These are phyloP conservation scores for Aspergillus sp. DNA, from an alignment of 2,329 filamentous ascomycete genomes.

Conservation along the genomic window DNA sequence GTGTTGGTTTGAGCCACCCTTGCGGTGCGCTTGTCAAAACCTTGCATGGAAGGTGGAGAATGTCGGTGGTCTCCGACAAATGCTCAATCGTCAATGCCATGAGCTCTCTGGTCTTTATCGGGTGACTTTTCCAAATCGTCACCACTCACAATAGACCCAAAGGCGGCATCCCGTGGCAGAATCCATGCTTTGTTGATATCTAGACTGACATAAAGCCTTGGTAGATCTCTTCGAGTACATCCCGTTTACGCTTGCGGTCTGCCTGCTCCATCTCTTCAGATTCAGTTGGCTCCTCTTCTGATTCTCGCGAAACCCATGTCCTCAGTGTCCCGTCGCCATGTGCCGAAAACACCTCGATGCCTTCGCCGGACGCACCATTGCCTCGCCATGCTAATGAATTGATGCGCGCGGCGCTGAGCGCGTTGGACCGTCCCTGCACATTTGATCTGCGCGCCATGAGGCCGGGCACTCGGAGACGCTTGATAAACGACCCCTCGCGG, in stretches of 20 bases:
- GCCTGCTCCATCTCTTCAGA: conserved; percentile 52
- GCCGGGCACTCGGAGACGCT: conserved; percentile 67
- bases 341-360: conserved; percentile 73
- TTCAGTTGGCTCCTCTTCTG: conserved; percentile 47
- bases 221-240: conserved; percentile 78
- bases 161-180: conserved; percentile 1
- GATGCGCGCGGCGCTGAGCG: conserved; percentile 61
- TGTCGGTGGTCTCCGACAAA: conserved; percentile 1
- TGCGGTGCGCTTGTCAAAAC: not conserved
- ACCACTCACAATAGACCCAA: not conserved
- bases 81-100: not conserved
- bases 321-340: conserved; percentile 83
- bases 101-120: not conserved
- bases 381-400: conserved; percentile 77
- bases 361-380: conserved; percentile 54
- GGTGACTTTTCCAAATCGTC: not conserved
- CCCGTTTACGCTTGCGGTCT: conserved; percentile 66
- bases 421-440: conserved; percentile 41
- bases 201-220: conserved; percentile 62
- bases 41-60: not conserved
- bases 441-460: conserved; percentile 43
- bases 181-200: not conserved
- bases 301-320: conserved; percentile 67
- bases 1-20: not conserved
- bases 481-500: conserved; percentile 71